Conservation (phyloP, 1,284 basidiomycete genomes). For the Leccinum variabile region DNA sequence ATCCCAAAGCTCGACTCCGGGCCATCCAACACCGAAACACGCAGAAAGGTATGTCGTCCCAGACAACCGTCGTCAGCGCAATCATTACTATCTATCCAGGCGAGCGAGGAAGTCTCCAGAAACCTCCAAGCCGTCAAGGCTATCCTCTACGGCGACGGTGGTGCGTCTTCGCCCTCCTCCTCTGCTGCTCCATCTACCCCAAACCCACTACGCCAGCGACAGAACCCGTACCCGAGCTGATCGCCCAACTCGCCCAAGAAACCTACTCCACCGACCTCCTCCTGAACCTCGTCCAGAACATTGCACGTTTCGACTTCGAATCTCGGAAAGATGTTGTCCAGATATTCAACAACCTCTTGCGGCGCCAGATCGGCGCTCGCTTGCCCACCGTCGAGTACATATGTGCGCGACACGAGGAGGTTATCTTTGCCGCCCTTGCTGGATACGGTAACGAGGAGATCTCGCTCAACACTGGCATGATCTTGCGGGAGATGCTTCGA, state of each 20-base stretch:
- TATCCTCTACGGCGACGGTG: constrained; percentile 85
- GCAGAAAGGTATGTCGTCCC: constrained; percentile 65
- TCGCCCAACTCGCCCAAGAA: constrained; percentile 94
- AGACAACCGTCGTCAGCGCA: constrained; percentile 45
- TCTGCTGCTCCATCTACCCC: constrained; percentile 5
- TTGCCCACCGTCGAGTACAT: constrained; percentile 97
- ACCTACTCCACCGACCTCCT: constrained; percentile 92
- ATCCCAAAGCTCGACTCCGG: constrained; percentile 75
- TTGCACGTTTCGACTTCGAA: constrained; percentile 93
- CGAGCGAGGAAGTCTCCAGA: constrained; percentile 86
- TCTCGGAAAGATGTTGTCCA: constrained; percentile 95
- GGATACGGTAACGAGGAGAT: constrained; percentile 95
- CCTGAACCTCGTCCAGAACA: constrained; percentile 77
- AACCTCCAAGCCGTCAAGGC: constrained; percentile 86
- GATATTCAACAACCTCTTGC: constrained; percentile 95
- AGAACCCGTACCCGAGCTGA: constrained; percentile 83
- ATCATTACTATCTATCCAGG: constrained; percentile 44
- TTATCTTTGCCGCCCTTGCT: constrained; percentile 85
- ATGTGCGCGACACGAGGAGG: constrained; percentile 72
- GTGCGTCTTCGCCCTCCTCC: constrained; percentile 41
- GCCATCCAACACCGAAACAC: constrained; percentile 70
- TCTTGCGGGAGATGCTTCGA: constrained; percentile 94
- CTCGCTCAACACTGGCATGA: constrained; percentile 97
- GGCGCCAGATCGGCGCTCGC: constrained; percentile 90
- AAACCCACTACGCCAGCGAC: constrained; percentile 11